phyloP scores from a whole-genome alignment of 768 basidiomycete species.

The Mycena filopes region DNA sequence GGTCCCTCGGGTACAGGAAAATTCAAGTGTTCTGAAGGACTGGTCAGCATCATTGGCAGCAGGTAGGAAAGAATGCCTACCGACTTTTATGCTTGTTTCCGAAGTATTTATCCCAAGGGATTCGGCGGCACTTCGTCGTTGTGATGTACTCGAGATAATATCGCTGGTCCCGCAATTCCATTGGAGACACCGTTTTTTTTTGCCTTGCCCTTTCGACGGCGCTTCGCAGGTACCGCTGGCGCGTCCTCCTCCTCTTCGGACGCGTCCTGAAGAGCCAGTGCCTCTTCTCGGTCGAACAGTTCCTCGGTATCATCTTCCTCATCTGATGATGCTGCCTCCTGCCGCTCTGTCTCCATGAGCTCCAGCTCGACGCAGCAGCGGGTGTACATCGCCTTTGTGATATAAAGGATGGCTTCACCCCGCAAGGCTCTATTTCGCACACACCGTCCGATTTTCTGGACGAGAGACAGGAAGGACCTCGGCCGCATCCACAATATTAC shows the following conservation, averaged over 20 bases:
- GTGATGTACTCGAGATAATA: constrained; percentile 26
- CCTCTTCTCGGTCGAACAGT: too few species aligned
- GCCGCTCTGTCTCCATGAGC: background rate
- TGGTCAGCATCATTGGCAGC: too few species aligned
- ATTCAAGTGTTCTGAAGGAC: too few species aligned
- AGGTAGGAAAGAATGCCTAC: too few species aligned
- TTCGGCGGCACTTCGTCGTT: constrained; percentile 13
- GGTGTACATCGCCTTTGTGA: too few species aligned
- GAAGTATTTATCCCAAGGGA: constrained; percentile 21
- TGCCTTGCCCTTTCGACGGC: constrained; percentile 3
- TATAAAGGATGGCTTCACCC: too few species aligned
- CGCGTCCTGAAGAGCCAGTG: background rate
- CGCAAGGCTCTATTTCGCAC: too few species aligned
- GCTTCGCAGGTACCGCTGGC: background rate
- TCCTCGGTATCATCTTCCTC: too few species aligned
- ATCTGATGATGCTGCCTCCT: too few species aligned
- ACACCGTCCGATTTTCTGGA: background rate
- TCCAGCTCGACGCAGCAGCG: background rate
- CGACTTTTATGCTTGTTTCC: too few species aligned
- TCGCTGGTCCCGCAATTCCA: constrained; percentile 15
- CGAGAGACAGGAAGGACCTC: background rate
- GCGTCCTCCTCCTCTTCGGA: constrained; percentile 12
- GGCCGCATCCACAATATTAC: constrained; percentile 5
- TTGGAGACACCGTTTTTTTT: background rate
- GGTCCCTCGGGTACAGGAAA: background rate